Evolutionary conservation across 1,284 basidiomycete genomes (phyloP).

Genomic region (Leccinum fuscescens): DNA sequence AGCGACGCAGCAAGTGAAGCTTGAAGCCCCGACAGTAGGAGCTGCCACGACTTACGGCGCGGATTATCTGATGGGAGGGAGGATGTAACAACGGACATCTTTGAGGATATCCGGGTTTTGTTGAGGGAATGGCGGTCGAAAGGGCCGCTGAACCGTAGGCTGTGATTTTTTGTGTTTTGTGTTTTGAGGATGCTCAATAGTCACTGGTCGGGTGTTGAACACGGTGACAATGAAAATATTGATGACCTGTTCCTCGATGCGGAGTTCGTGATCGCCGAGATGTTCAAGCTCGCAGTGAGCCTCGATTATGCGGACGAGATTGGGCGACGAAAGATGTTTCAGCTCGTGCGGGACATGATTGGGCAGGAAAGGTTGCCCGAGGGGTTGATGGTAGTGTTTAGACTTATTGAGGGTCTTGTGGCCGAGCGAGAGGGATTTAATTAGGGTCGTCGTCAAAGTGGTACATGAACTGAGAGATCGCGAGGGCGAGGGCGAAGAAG

Average conservation of each 20-base stretch:
- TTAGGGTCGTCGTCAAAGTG: constrained; percentile 88
- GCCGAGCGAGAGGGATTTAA: constrained; percentile 85
- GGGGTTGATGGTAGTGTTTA: constrained; percentile 75
- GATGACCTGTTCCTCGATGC: constrained; percentile 25
- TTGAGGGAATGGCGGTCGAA: too few relatives aligned
- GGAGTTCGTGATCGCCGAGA: constrained; percentile 79
- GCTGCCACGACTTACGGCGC: too few relatives aligned
- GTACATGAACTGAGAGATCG: constrained; percentile 59
- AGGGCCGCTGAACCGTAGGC: too few relatives aligned
- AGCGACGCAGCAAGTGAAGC: too few relatives aligned
- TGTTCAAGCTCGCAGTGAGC: constrained; percentile 79
- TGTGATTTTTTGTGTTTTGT: too few relatives aligned
- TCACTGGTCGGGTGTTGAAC: constrained; percentile 25
- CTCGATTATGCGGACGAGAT: constrained; percentile 96
- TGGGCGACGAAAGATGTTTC: constrained; percentile 89
- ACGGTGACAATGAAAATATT: constrained; percentile 54
- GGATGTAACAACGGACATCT: too few relatives aligned
- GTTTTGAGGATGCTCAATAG: too few relatives aligned
- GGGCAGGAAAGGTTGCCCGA: constrained; percentile 80
- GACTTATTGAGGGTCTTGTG: constrained; percentile 87
- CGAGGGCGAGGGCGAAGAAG: constrained; percentile 39
- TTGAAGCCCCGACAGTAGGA: too few relatives aligned
- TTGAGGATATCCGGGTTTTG: too few relatives aligned
- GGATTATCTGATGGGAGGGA: too few relatives aligned
- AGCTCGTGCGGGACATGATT: constrained; percentile 85